Evolutionary conservation across 306 rosid species (phyloP).

Genomic region (Cicer chorassanicum): DNA sequence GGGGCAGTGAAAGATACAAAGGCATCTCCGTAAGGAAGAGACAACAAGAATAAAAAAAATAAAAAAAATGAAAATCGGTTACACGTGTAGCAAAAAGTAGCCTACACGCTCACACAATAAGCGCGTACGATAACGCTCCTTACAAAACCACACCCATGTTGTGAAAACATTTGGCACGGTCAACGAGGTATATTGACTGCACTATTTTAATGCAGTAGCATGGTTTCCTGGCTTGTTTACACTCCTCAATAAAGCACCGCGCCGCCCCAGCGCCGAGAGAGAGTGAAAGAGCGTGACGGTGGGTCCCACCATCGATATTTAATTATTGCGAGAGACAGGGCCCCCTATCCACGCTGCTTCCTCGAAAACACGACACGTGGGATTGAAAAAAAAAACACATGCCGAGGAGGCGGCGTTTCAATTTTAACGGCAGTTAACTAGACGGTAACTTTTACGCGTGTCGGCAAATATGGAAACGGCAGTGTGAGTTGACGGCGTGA

Average conservation of each 20-base stretch:
- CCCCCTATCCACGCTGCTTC: constrained; percentile 25
- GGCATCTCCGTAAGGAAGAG: neutral
- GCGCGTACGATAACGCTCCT: constrained; percentile 45
- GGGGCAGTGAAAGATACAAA: neutral
- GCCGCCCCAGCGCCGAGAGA: constrained; percentile 52
- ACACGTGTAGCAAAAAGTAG: constrained; percentile 41
- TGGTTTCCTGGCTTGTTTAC: neutral
- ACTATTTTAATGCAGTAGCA: constrained; percentile 2
- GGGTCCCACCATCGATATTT: constrained; percentile 48
- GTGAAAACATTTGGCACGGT: constrained; percentile 51
- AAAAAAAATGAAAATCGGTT: neutral
- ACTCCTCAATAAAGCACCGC: constrained; percentile 43
- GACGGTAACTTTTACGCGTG: neutral
- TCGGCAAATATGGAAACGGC: neutral
- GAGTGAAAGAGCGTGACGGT: constrained; percentile 40
- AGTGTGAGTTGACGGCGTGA: neutral
- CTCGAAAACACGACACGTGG: constrained; percentile 28
- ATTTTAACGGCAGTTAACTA: constrained; percentile 40
- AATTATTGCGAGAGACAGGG: constrained; percentile 25
- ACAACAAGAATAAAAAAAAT: neutral
- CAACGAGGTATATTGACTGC: constrained; percentile 66
- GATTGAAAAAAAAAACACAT: neutral
- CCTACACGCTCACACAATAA: neutral
- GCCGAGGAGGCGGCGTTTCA: constrained; percentile 40
- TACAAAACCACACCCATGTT: neutral